Conservation (phyloP, 2,329 filamentous ascomycete species). For the Clarireedia monteithiana region DNA sequence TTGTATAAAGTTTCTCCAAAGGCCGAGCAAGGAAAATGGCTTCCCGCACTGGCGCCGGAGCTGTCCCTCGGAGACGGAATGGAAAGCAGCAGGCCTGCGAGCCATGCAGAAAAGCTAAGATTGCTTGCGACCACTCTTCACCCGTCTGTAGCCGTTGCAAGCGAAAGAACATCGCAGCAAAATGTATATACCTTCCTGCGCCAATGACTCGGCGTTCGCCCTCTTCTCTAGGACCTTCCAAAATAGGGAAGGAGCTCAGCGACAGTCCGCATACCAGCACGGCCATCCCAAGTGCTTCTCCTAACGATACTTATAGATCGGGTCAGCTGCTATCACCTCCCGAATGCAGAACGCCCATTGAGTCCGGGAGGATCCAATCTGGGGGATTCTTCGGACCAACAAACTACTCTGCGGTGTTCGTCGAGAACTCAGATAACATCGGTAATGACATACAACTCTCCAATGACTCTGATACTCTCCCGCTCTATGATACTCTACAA, state of each 20-base stretch:
- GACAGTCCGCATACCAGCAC: slow-evolving; percentile 1
- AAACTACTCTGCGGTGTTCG: slow-evolving; percentile 27
- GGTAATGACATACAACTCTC: slow-evolving; percentile 23
- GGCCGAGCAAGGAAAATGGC: too few species aligned
- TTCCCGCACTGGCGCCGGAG: background rate
- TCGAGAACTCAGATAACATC: slow-evolving; percentile 24
- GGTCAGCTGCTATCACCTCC: background rate
- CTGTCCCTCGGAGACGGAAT: slow-evolving; percentile 20
- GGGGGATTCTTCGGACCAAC: slow-evolving; percentile 25
- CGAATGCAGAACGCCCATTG: slow-evolving; percentile 2
- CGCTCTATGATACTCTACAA: slow-evolving; percentile 20
- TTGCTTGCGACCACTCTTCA: slow-evolving; percentile 23
- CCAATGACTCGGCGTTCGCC: slow-evolving; percentile 20
- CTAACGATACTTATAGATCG: background rate
- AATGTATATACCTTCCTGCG: slow-evolving; percentile 23
- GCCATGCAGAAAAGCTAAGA: slow-evolving; percentile 26
- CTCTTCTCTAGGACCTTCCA: background rate
- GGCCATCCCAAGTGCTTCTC: background rate
- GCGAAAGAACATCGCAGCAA: slow-evolving; percentile 17
- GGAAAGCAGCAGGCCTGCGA: slow-evolving; percentile 21
- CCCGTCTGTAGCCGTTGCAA: slow-evolving; percentile 23
- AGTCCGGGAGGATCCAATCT: background rate
- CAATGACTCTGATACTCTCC: slow-evolving; percentile 16
- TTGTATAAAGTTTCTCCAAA: too few species aligned
- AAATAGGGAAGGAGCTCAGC: background rate